Base-by-base conservation (phyloP, 345 rosid genomes). In the Syzygium jambos region DNA sequence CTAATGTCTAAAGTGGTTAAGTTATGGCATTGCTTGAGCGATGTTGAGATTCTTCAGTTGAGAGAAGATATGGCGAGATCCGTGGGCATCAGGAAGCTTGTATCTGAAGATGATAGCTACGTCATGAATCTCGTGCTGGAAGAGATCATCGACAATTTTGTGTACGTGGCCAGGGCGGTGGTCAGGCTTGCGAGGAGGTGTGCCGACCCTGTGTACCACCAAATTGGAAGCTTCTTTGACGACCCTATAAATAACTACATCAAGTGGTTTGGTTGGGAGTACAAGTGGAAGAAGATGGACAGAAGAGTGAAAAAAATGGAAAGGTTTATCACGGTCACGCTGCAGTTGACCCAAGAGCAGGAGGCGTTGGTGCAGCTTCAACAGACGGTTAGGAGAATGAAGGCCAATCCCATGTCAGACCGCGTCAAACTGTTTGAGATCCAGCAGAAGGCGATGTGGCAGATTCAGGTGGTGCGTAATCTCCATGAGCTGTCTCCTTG, bases 271-370 rank as follows among this genome's bases (percentile, higher is more conserved):
- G 93, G 95, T 25, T 95, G 95, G 95, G 91, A 90, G 52, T 95
- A 94, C 87, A 88, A 89, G 83, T 84, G 88, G 91, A 92, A 92
- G 91, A 95, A 94, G 92, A 95, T 95, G 97, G 95, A 94, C 51
- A 94, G 92, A 91, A 95, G 91, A 90, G 93, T 93, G 49, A 95
- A 93, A 90, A 94, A 95, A 85, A 92, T 94, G 95, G 94, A 93
- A 90, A 91, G 92, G 86, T 93, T 93, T 86, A 87, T 88, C 65
- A 92, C 90, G 3, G 88, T 84, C 34, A 91, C 91, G 25, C 89
- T 89, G 89, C 95, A 94, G 84, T 86, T 95, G 90, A 84, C 92
- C 87, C 93, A 91, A 30, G 95, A 94, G 87, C 84, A 91, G 87
- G 96, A 94, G 80, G 94, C 89, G 55, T 89, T 94, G 78, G 93